Conservation (phyloP, 176 grass and related monocot genomes). For the Chloris gayana region DNA sequence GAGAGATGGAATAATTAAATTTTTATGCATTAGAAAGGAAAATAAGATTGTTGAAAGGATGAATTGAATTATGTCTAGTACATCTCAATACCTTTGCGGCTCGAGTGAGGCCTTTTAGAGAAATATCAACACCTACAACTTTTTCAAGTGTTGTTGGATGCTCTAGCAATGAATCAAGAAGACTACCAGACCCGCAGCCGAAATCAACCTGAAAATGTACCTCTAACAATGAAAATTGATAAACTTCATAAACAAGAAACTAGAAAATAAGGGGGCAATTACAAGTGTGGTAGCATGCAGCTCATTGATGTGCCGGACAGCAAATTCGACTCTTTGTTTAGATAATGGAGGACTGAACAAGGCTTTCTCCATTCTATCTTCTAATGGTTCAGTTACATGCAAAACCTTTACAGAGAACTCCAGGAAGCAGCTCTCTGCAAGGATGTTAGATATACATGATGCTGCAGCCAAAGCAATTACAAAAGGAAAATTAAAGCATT, state of each 20-base stretch:
- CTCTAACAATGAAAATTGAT: conserved; percentile 20
- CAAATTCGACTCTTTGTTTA: conserved; percentile 88
- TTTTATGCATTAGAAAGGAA: background rate
- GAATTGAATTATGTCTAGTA: background rate
- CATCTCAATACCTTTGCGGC: conserved; percentile 73
- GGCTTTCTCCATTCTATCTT: conserved; percentile 82
- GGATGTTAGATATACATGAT: conserved; percentile 34
- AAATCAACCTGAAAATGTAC: conserved; percentile 83
- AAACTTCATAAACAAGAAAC: conserved; percentile 32
- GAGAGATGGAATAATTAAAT: conserved; percentile 28
- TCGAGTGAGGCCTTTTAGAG: conserved; percentile 68
- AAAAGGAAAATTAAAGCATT: background rate
- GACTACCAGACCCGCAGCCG: conserved; percentile 92
- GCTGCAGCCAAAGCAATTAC: background rate
- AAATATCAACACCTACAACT: conserved; percentile 91
- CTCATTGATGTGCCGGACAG: conserved; percentile 76
- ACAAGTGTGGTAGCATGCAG: conserved; percentile 77
- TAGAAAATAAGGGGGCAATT: conserved; percentile 20
- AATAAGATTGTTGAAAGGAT: conserved; percentile 21
- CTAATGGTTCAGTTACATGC: conserved; percentile 76
- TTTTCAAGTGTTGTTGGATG: conserved; percentile 81
- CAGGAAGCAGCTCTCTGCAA: conserved; percentile 66
- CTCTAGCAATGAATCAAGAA: conserved; percentile 86
- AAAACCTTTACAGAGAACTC: conserved; percentile 81
- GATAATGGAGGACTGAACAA: conserved; percentile 59